Evolutionary conservation across 129 eudicot species (phyloP).

Genomic region (Kitagawia praeruptora): DNA sequence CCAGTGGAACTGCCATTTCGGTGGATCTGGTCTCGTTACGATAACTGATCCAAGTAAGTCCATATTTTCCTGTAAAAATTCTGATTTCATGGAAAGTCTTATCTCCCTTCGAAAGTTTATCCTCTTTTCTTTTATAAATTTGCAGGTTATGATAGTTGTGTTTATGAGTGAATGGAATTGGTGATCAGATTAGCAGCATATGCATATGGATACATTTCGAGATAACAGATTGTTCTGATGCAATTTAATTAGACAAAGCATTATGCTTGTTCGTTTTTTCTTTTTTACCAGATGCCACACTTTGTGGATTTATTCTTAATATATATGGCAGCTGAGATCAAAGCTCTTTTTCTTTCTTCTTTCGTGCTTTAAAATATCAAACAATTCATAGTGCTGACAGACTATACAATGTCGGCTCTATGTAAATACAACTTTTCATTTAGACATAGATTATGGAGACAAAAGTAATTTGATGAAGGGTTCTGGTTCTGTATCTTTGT

Average conservation of each 20-base stretch:
- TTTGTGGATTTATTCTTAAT: background rate
- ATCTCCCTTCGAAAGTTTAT: background rate
- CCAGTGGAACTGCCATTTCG: conserved; percentile 56
- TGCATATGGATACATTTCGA: conserved; percentile 8
- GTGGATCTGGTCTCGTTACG: conserved; percentile 46
- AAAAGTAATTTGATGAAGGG: background rate
- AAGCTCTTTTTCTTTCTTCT: background rate
- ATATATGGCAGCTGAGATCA: background rate
- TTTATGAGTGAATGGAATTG: conserved; percentile 22
- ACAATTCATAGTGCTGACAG: background rate
- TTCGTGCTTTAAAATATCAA: background rate
- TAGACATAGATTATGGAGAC: too few relatives aligned
- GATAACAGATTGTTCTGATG: background rate
- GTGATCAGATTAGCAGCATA: background rate
- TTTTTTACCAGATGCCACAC: background rate
- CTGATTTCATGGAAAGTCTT: background rate
- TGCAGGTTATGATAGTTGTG: conserved; percentile 62
- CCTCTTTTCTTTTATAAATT: background rate
- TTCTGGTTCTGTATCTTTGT: background rate
- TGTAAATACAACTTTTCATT: too few relatives aligned
- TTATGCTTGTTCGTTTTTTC: background rate
- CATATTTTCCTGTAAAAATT: background rate
- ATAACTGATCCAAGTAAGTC: conserved; percentile 68
- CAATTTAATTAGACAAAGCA: background rate
- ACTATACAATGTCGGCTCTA: background rate